Evolutionary conservation across 176 grass and related monocot genomes (phyloP), one percentile per base, ranked within the genome.

Genomic region (Phoenix roebelenii): DNA sequence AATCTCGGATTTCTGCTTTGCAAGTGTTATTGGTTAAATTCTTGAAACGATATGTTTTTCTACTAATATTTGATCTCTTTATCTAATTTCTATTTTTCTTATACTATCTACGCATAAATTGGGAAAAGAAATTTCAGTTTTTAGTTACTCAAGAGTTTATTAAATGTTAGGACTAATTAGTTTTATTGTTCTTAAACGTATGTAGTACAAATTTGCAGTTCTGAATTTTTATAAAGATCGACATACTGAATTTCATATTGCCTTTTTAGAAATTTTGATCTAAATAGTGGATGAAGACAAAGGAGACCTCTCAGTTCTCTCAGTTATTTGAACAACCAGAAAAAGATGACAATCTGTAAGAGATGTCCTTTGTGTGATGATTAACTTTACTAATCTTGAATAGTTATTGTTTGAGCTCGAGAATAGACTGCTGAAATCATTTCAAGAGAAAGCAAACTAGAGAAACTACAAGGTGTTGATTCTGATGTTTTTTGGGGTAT

Each of bases 111-210:
- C 14, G 35, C 10, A 60, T 15, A 60, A 30, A 3, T 39, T n/a
- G 17, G 18, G 58, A 3, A 18, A 35, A 26, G 25, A 60, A 59
- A 22, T 56, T 12, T 12, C 35, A 22, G 18, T 56, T 14, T 56
- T 14, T 44, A 44, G 22, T 22, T 12, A 2, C 22, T 22, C 22
- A 22, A 22, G 18, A 22, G 9, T 44, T 22, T 12, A 22, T 56
- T 22, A 55, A 23, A 20, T 55, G 7, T 55, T 18, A 5, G 22
- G 10, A 55, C 12, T 9, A 20, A 18, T 22, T 22, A 12, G 54
- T 60, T 60, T 60, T 39, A 39, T 60, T 35, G 58, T 35, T 60
- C 58, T 60, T 60, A 17, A 35, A 60, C 12, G 26, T 18, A 26
- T 18, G 23, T 17, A 18, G 26, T 16, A 5, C 17, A 30, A 60